These are phyloP conservation scores for Poronia punctata DNA, from an alignment of 495 filamentous ascomycete genomes.

Conservation along the genomic window DNA sequence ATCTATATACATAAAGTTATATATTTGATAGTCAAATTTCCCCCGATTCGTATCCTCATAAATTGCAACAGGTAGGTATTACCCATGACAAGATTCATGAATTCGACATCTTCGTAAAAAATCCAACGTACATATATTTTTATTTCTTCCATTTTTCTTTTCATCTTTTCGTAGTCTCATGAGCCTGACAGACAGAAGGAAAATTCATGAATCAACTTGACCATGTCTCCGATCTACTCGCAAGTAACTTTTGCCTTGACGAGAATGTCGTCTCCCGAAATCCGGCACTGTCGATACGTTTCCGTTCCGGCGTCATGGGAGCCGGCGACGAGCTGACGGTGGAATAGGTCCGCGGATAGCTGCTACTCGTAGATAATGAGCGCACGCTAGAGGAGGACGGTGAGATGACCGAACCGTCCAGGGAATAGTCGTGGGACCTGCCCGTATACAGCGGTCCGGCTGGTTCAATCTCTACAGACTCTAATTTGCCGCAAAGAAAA, in stretches of 20 bases:
- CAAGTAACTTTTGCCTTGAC: slow-evolving; percentile 7
- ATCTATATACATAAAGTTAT: too few relatives aligned
- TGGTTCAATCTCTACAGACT: slow-evolving; percentile 11
- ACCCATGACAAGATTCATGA: too few relatives aligned
- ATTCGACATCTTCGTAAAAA: too few relatives aligned
- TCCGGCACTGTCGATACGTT: slow-evolving; percentile 4
- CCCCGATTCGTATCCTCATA: too few relatives aligned
- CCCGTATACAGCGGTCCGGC: slow-evolving; percentile 3
- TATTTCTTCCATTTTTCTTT: too few relatives aligned
- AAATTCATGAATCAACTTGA: not conserved
- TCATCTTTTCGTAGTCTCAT: too few relatives aligned
- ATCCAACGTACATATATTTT: too few relatives aligned
- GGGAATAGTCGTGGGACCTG: not conserved
- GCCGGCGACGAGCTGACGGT: slow-evolving; percentile 7
- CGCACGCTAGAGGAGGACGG: slow-evolving; percentile 8
- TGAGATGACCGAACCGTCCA: slow-evolving; percentile 4
- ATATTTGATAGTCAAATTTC: too few relatives aligned
- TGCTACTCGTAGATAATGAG: not conserved
- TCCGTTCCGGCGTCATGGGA: slow-evolving; percentile 10
- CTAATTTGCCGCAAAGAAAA: not conserved
- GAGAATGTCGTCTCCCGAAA: slow-evolving; percentile 12
- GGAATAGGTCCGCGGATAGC: slow-evolving; percentile 5
- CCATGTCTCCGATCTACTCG: slow-evolving; percentile 4
- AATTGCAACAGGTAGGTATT: too few relatives aligned
- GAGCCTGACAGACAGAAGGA: too few relatives aligned